A percentile compares a stretch with the other conserved stretches of the same genome.
Evolutionary conservation across 768 basidiomycete species (phyloP).

Genomic region (Pleurotus sapidus): DNA sequence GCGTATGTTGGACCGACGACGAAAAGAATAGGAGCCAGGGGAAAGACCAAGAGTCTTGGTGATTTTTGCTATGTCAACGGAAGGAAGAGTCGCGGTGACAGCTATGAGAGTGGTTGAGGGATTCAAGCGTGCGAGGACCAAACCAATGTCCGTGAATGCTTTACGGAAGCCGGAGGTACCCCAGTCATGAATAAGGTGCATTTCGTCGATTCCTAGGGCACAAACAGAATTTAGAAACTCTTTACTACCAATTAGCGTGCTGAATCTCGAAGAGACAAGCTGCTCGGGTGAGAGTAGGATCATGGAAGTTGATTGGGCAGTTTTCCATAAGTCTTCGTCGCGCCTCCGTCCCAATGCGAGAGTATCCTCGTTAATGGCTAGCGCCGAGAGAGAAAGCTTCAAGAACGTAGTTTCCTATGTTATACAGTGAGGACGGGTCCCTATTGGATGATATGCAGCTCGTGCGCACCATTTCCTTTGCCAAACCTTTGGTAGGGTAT

Average conservation of each 20-base stretch:
- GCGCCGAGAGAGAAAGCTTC: constrained; percentile 15
- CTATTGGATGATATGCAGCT: no score
- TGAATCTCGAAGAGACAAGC: constrained; percentile 16
- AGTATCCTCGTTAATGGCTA: constrained; percentile 20
- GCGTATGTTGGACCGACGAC: constrained; percentile 19
- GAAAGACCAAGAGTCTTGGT: constrained; percentile 18
- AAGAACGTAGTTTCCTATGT: background rate
- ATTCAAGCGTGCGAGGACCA: background rate
- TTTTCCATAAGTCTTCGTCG: constrained; percentile 13
- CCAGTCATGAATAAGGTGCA: constrained; percentile 22
- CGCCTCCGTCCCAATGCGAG: background rate
- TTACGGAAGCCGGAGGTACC: constrained; percentile 18
- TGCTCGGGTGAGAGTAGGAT: constrained; percentile 23
- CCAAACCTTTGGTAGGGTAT: constrained; percentile 20
- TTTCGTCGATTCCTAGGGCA: constrained; percentile 23
- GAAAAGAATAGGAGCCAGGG: constrained; percentile 11
- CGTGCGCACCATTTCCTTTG: constrained; percentile 21
- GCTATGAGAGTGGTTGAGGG: background rate
- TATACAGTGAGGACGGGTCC: background rate
- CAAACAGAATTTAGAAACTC: constrained; percentile 17
- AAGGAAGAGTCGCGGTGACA: background rate
- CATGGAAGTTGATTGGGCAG: constrained; percentile 10
- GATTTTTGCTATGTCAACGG: constrained; percentile 8
- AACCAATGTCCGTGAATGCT: constrained; percentile 11
- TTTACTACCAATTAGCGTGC: constrained; percentile 12